Base-by-base conservation (phyloP, 805 yeast genomes). In the Pichia manshurica region DNA sequence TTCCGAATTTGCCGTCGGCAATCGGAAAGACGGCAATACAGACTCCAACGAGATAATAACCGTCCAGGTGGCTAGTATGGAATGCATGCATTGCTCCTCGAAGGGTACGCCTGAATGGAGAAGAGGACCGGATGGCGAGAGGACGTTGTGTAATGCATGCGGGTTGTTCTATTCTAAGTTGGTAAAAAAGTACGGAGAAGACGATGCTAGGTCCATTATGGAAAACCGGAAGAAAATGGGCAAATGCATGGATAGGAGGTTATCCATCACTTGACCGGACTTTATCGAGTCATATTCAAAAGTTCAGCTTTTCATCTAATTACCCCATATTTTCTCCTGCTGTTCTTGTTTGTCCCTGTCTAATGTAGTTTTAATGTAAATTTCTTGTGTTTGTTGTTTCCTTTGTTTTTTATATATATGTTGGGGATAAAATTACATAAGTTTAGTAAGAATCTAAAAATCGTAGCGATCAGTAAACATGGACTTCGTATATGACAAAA, bases 61-160 rank as follows among this genome's bases (percentile, higher is more conserved):
- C 25, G 10, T 29, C 28, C 36, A 44, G 5, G 19, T 15, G n/a
- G 34, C 36, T n/a, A 21, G 15, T 16, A 34, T 35, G 19, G 25
- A 29, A 31, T 62, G 65, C 49, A 43, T 54, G 19, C 67, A 64
- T 49, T 81, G 86, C 56, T 73, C 71, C n/a, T 69, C 74, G 4
- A 64, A 60, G 7, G 78, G 76, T 40, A 84, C 95, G 0, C 93
- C 93, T 0, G 93, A 86, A 62, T 86, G 95, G 95, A 68, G 95
- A 46, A 73, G 83, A 40, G 93, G 93, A 0, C 93, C 95, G 1
- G 75, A 76, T 46, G 95, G 93, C 2, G 78, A 79, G 13, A 69
- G 88, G 35, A 82, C 89, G 0, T 65, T 86, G 44, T 86, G 95
- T 65, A 87, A 86, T 61, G 93, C 93, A 1, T 86, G 95, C 62